These are phyloP conservation scores for Rhizopus stolonifer DNA, from an alignment of 371 early-diverging fungal species.

Conservation along the genomic window DNA sequence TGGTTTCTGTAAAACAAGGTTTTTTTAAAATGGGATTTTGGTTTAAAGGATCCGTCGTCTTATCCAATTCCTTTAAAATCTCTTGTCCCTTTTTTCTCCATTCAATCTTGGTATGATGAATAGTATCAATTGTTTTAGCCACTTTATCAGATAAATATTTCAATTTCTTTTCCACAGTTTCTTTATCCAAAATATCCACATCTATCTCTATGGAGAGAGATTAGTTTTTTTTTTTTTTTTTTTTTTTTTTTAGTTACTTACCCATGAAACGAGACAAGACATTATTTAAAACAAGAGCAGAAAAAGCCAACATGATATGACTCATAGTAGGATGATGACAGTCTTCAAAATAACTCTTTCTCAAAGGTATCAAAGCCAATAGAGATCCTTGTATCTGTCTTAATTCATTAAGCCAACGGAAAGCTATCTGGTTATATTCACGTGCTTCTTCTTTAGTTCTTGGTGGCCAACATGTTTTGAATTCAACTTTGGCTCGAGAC, in stretches of 20 bases:
- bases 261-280: background rate
- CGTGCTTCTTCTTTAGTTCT: conserved; percentile 29
- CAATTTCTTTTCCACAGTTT: background rate
- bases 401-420: conserved; percentile 38
- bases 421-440: conserved; percentile 33
- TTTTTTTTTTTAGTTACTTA: background rate
- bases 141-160: background rate
- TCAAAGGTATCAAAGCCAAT: conserved; percentile 21
- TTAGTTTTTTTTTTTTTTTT: background rate
- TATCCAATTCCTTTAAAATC: background rate
- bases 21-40: background rate
- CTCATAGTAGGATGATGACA: conserved; percentile 35
- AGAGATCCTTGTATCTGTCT: conserved; percentile 18
- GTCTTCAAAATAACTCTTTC: conserved; percentile 43
- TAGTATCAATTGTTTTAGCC: background rate
- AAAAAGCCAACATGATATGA: conserved; percentile 32
- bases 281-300: conserved; percentile 22
- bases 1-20: background rate
- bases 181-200: background rate
- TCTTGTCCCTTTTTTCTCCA: background rate
- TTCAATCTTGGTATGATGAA: background rate
- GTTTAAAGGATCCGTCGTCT: background rate
- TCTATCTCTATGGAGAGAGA: background rate
- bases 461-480: conserved; percentile 43
- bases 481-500: conserved; percentile 10